Percentiles rank a stretch among this genome's conserved stretches.
These are phyloP conservation scores for Urostyla sp. DNA, from an alignment of 73 alveolate genomes.

Conservation along the genomic window DNA sequence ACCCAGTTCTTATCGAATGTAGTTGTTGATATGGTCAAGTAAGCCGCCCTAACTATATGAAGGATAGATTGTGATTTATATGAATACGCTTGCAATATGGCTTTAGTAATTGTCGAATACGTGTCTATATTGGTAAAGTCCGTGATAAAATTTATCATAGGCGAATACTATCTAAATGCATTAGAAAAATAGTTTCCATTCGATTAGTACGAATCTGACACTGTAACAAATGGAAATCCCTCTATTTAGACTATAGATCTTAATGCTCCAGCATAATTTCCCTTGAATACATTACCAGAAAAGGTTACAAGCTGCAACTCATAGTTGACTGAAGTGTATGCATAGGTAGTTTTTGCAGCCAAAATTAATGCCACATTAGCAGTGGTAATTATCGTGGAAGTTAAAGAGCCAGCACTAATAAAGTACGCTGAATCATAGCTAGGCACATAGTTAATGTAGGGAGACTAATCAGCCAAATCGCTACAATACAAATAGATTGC, in stretches of 20 bases:
- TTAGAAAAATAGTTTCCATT: constrained; percentile 13
- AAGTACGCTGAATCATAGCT: constrained; percentile 47
- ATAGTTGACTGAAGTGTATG: background rate
- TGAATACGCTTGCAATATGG: background rate
- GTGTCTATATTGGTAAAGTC: background rate
- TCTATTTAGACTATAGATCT: constrained; percentile 35
- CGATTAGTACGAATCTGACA: background rate
- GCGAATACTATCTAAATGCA: constrained; percentile 3
- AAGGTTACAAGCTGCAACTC: constrained; percentile 19
- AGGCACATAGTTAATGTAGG: background rate
- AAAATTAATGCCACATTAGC: constrained; percentile 3
- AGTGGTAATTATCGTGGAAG: background rate
- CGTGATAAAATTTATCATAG: background rate
- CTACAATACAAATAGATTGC: constrained; percentile 50
- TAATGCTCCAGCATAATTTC: constrained; percentile 54
- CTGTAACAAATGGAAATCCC: constrained; percentile 53
- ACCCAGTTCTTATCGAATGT: constrained; percentile 31
- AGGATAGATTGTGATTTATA: background rate
- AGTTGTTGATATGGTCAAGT: background rate
- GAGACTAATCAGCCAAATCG: background rate
- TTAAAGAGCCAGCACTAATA: constrained; percentile 24
- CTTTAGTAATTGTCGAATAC: background rate
- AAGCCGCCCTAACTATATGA: background rate
- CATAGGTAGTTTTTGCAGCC: background rate
- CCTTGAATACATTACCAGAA: background rate